phyloP scores from a whole-genome alignment of 2,329 filamentous ascomycete genomes.

The Pestalotiopsis sp. region DNA sequence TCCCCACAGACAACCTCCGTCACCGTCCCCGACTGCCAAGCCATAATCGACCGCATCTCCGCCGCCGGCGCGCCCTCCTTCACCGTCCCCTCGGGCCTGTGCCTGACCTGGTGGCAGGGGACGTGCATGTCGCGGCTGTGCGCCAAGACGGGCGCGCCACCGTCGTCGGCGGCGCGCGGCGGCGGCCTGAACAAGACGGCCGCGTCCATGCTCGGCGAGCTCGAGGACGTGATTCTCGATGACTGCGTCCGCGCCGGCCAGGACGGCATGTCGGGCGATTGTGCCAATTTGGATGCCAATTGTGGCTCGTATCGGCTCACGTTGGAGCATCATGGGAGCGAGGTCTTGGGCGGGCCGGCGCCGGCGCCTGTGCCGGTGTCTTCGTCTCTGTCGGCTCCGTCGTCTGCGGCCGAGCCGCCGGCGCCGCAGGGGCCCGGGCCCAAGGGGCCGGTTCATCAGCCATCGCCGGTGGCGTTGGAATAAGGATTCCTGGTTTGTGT shows the following conservation, averaged over 20 bases:
- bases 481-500: no score
- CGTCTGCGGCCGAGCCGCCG: neutral
- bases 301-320: constrained; percentile 14
- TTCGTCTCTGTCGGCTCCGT: neutral
- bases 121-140: constrained; percentile 15
- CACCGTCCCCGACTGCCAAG: constrained; percentile 10
- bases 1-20: constrained; percentile 10
- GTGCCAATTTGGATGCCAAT: constrained; percentile 4
- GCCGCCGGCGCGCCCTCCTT: neutral
- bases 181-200: constrained; percentile 5
- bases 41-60: constrained; percentile 8
- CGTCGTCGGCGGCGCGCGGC: neutral
- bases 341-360: neutral
- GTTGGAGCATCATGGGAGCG: constrained; percentile 10
- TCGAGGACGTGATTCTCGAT: neutral
- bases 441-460: no score
- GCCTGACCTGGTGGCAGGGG: constrained; percentile 11
- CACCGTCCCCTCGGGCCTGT: constrained; percentile 8
- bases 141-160: neutral
- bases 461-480: no score
- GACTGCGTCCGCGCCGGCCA: constrained; percentile 5
- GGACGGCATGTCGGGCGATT: constrained; percentile 14
- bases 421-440: no score
- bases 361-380: neutral
- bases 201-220: constrained; percentile 8